These are phyloP conservation scores for Astrocystis sublimbata DNA, from an alignment of 495 filamentous ascomycete genomes.

Conservation along the genomic window DNA sequence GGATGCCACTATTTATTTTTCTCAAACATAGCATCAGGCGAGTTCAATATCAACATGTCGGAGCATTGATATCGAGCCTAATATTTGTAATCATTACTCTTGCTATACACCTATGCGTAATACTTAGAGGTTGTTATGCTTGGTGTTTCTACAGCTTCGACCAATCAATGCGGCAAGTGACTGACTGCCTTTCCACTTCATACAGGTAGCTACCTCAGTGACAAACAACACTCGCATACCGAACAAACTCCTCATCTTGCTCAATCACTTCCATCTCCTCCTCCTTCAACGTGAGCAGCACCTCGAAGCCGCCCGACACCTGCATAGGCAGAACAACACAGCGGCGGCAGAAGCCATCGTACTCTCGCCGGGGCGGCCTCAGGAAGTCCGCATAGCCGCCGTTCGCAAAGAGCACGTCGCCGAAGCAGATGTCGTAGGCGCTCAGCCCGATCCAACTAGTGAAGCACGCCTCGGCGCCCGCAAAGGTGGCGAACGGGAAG, in stretches of 20 bases:
- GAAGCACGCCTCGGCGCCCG: background rate
- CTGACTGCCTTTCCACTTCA: too few relatives aligned
- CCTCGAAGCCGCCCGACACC: background rate
- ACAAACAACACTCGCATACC: too few relatives aligned
- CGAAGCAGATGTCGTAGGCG: slow-evolving; percentile 6
- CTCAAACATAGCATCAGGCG: too few relatives aligned
- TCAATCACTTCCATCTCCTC: background rate
- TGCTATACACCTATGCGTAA: too few relatives aligned
- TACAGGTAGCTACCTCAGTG: too few relatives aligned
- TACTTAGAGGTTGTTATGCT: too few relatives aligned
- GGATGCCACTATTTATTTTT: too few relatives aligned
- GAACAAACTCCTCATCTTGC: background rate
- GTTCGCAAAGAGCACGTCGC: slow-evolving; percentile 1
- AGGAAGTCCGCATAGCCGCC: background rate
- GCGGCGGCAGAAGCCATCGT: background rate
- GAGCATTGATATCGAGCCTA: too few relatives aligned
- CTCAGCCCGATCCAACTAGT: slow-evolving; percentile 1
- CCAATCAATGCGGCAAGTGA: too few relatives aligned
- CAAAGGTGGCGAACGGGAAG: background rate
- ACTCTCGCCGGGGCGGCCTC: background rate
- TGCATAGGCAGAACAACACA: slow-evolving; percentile 2
- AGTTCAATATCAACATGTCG: too few relatives aligned
- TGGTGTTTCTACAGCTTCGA: too few relatives aligned
- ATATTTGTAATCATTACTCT: too few relatives aligned
- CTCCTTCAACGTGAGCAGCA: background rate